Base-by-base conservation (phyloP, 768 basidiomycete genomes). In the Xerocomellus amylosporus region DNA sequence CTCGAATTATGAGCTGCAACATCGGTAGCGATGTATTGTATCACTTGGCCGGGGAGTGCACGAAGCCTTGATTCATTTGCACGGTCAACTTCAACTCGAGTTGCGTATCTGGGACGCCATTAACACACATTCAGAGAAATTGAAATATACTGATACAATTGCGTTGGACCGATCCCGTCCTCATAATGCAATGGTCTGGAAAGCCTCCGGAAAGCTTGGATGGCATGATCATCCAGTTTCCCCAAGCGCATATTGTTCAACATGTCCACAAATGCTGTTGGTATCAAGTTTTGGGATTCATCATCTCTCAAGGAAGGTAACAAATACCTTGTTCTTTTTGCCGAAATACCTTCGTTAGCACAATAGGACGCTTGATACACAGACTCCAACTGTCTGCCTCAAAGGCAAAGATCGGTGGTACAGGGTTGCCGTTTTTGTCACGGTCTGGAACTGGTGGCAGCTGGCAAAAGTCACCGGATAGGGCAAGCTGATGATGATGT, bases 381-480 rank as follows among this genome's bases (percentile, higher is more conserved):
- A 71, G 65, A 19, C 73, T 63, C 93, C 93, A 96, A n/a, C 78
- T 74, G 14, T 78, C 59, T 0, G 93, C 86, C 51, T 95, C 90
- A 65, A 97, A 95, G 4, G 87, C 85, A 69, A 95, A 95, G 7
- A 58, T 68, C 6, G 83, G 73, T 8, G 76, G 73, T 31, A 84
- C 75, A 12, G 77, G 39, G 59, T 79, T 54, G 58, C 78, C 78
- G 46, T 82, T 73, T 63, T 74, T 67, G 71, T 79, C 62, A 59
- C 77, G 71, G 33, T 73, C 75, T 13, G 80, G 75, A 0, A 95
- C 90, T 1, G 93, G 93, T 10, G 93, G 93, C 0, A 97, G 77
- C 69, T 97, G 93, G 65, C 84, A 94, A 69, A 95, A 95, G 66
- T 97, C 93, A 8, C 93, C 93, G 8, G 87, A 92, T 5, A 94